Conservation (phyloP, 2,329 filamentous ascomycete genomes). For the Botrytis paeoniae region DNA sequence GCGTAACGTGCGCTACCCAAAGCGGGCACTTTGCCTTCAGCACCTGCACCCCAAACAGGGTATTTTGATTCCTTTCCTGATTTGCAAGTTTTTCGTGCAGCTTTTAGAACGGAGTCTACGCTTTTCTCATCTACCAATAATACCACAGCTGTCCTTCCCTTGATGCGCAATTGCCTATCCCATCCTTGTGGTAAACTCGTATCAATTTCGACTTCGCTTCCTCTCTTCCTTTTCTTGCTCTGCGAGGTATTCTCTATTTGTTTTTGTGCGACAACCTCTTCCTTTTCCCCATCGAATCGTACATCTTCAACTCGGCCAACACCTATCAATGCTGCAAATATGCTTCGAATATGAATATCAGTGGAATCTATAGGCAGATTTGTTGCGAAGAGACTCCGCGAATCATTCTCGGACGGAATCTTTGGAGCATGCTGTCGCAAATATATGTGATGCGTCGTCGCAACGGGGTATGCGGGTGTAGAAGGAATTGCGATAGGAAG, state of each 20-base stretch:
- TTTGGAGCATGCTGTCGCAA: constrained; percentile 80
- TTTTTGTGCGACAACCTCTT: constrained; percentile 27
- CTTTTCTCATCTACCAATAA: constrained; percentile 81
- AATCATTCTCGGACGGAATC: constrained; percentile 68
- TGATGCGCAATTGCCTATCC: constrained; percentile 66
- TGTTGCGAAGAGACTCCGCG: constrained; percentile 82
- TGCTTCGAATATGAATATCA: constrained; percentile 67
- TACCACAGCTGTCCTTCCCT: constrained; percentile 76
- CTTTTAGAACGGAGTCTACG: constrained; percentile 73
- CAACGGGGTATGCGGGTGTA: constrained; percentile 57
- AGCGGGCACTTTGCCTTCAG: constrained; percentile 53
- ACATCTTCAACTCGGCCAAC: constrained; percentile 76
- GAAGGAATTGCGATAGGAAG: constrained; percentile 36
- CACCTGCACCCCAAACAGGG: constrained; percentile 66
- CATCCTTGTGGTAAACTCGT: constrained; percentile 71
- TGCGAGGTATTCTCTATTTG: constrained; percentile 35
- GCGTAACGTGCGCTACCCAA: constrained; percentile 52
- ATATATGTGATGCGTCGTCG: constrained; percentile 80
- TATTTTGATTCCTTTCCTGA: constrained; percentile 54
- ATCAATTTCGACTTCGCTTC: constrained; percentile 53
- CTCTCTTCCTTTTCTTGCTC: constrained; percentile 51
- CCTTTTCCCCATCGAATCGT: constrained; percentile 65
- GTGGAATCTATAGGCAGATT: constrained; percentile 86
- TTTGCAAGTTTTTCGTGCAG: constrained; percentile 60
- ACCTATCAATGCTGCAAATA: constrained; percentile 73